Percentiles rank a stretch among this genome's conserved stretches.
These are phyloP conservation scores for Grosmannia huntii DNA, from an alignment of 2,329 filamentous ascomycete genomes.

Conservation along the genomic window DNA sequence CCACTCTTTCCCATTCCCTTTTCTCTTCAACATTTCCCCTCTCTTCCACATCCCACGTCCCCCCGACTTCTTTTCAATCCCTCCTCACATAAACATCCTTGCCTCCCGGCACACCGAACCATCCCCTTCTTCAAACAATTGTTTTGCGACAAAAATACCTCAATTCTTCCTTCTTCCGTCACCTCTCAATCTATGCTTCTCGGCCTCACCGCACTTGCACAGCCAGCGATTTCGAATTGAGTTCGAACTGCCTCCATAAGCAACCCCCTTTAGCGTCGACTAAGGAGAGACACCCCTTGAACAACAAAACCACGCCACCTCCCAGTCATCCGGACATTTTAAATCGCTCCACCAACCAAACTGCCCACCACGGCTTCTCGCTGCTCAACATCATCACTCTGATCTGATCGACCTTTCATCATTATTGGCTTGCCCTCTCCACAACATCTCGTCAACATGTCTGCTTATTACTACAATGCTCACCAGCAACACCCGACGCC, in stretches of 20 bases:
- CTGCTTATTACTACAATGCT: conserved; percentile 49
- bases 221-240: background rate
- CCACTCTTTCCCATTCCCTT: background rate
- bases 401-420: background rate
- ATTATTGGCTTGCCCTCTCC: conserved; percentile 11
- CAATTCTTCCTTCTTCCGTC: background rate
- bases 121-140: too few species aligned
- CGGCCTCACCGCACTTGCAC: background rate
- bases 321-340: background rate
- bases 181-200: background rate
- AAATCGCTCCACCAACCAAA: background rate
- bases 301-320: background rate
- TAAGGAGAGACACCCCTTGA: background rate
- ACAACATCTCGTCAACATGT: conserved; percentile 28
- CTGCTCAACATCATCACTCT: conserved; percentile 2
- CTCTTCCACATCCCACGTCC: background rate
- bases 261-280: background rate
- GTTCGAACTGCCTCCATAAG: background rate
- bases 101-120: too few species aligned
- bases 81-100: too few species aligned
- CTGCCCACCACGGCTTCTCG: conserved; percentile 3
- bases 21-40: background rate
- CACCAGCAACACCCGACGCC: conserved; percentile 47
- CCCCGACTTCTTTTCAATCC: background rate
- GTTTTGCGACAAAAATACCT: background rate